Evolutionary conservation across 257 asterid genomes (phyloP).

Genomic region (Fraxinus excelsior): DNA sequence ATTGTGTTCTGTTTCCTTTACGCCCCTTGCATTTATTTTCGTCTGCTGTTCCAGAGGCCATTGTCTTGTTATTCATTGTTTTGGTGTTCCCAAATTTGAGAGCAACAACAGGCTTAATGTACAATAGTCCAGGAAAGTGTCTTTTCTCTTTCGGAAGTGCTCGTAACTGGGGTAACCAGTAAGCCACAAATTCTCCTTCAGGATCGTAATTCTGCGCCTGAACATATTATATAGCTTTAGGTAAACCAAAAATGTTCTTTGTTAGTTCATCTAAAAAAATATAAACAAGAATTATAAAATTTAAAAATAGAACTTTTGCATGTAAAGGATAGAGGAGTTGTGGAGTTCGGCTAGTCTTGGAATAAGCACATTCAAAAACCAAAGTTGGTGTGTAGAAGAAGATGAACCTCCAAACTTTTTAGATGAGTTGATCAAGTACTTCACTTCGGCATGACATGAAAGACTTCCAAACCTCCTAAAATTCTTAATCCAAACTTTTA

Average conservation of each 20-base stretch:
- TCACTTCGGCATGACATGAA: not conserved
- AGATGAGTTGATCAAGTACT: too few relatives aligned
- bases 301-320: not conserved
- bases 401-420: too few relatives aligned
- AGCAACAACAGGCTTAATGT: constrained; percentile 65
- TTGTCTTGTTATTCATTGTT: constrained; percentile 30
- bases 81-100: constrained; percentile 66
- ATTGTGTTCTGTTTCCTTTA: constrained; percentile 29
- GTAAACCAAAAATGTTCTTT: not conserved
- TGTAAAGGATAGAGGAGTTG: not conserved
- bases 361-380: not conserved
- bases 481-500: not conserved
- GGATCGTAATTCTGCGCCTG: constrained; percentile 93
- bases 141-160: constrained; percentile 72
- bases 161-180: constrained; percentile 75
- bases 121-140: constrained; percentile 64
- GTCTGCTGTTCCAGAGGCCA: constrained; percentile 24
- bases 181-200: constrained; percentile 80
- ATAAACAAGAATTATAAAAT: not conserved
- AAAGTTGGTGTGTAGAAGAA: not conserved
- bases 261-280: not conserved
- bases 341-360: not conserved
- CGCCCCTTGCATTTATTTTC: constrained; percentile 40
- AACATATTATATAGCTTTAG: not conserved
- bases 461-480: not conserved